Base-by-base conservation (phyloP, 306 rosid genomes). In the Mimosa bimucronata region DNA sequence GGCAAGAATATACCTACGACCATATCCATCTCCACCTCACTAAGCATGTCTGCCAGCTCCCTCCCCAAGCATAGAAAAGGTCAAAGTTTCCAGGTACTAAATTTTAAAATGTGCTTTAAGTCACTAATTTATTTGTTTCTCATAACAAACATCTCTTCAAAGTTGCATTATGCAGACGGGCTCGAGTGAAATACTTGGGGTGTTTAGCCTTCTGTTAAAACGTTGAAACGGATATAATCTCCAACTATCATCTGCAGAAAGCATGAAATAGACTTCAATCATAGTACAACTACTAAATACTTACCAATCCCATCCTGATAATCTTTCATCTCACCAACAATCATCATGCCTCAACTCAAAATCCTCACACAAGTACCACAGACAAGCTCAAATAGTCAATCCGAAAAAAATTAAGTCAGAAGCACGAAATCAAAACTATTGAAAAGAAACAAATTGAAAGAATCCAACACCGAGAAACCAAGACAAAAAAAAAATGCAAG, bases 301-400 rank as follows among this genome's bases (percentile, higher is more conserved):
- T n/a, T n/a, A n/a, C n/a, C n/a, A n/a, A n/a, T n/a, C n/a, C n/a
- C 77, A 30, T 73, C 77, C 30, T 52, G 65, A 73, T 52, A 48
- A 29, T 28, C 16, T 71, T 28, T 46, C 9, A 29, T n/a, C 66
- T 50, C 38, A 11, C 28, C 5, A 12, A 50, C 12, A 73, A 52
- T 50, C 41, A 31, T 2, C 30, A 30, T 50, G 29, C 58, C 61
- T 19, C 21, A 65, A 41, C 73, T 23, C 30, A 15, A 78, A 75
- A 82, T 46, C 62, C n/a, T 65, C 71, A 15, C 84, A 44, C 71
- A 74, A 45, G 40, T 14, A 41, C 50, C n/a, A 5, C 29, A 16
- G 55, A n/a, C 64, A 45, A 14, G 19, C 76, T 79, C 30, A 16
- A 48, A 48, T 60, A 71, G 23, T 48, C 55, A 48, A 48, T 48